Conservation (phyloP, 2,329 filamentous ascomycete species). For the Thielaviopsis punctulata region DNA sequence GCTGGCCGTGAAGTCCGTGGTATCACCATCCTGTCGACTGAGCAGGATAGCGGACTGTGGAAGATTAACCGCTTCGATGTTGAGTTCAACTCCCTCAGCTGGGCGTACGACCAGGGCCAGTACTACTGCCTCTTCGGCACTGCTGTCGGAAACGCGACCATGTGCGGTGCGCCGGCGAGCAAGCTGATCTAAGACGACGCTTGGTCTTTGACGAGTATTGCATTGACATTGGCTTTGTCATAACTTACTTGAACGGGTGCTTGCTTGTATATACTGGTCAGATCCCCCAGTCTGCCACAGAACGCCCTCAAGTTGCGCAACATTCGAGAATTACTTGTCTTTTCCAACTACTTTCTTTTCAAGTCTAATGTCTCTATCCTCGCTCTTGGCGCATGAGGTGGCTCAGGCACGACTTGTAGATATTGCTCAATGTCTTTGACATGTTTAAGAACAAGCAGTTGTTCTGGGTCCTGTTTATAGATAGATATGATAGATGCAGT, state of each 20-base stretch:
- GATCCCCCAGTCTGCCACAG: no score
- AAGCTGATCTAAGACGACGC: not conserved
- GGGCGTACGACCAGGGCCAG: conserved; percentile 12
- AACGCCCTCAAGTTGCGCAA: no score
- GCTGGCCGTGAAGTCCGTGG: conserved; percentile 9
- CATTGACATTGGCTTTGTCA: no score
- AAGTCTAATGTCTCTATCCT: not conserved
- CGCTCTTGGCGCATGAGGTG: not conserved
- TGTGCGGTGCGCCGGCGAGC: conserved; percentile 8
- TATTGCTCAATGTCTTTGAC: not conserved
- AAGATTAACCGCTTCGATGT: conserved; percentile 12
- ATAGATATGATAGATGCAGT: not conserved
- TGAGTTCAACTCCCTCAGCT: conserved; percentile 14
- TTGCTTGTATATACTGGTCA: no score
- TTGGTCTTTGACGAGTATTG: not conserved
- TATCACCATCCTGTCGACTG: conserved; percentile 13
- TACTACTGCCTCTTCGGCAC: conserved; percentile 13
- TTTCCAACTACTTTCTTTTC: not conserved
- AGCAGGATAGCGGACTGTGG: conserved; percentile 12
- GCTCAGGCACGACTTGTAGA: not conserved
- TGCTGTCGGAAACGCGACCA: conserved; percentile 5
- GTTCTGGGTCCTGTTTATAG: not conserved
- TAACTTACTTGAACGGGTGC: no score
- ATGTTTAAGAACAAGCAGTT: not conserved
- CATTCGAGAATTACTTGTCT: no score